Evolutionary conservation across 2,329 filamentous ascomycete species (phyloP).

Genomic region (Fusarium secorum): DNA sequence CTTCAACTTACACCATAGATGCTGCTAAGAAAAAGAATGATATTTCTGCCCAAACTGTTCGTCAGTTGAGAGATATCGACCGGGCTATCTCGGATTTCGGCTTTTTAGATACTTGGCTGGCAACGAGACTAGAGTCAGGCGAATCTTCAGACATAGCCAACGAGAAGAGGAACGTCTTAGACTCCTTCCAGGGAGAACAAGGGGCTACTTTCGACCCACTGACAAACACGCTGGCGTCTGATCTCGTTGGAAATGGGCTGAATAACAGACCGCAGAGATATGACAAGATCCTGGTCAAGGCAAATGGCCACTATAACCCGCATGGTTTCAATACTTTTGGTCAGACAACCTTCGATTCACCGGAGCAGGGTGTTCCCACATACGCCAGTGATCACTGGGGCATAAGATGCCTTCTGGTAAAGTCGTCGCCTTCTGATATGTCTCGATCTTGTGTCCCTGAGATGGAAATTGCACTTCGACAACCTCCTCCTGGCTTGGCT

Average conservation of each 20-base stretch:
- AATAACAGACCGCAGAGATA: slow-evolving; percentile 70
- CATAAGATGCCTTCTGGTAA: slow-evolving; percentile 54
- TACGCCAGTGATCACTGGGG: slow-evolving; percentile 68
- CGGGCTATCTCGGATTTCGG: slow-evolving; percentile 53
- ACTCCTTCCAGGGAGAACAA: slow-evolving; percentile 64
- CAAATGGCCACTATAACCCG: slow-evolving; percentile 47
- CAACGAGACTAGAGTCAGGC: slow-evolving; percentile 53
- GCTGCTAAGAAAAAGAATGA: slow-evolving; percentile 59
- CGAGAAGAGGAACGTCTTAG: slow-evolving; percentile 41
- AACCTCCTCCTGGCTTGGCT: slow-evolving; percentile 44
- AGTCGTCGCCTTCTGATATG: background rate
- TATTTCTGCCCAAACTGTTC: slow-evolving; percentile 59
- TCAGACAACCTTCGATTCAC: slow-evolving; percentile 14
- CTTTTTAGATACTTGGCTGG: slow-evolving; percentile 62
- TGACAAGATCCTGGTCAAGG: slow-evolving; percentile 66
- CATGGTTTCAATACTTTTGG: slow-evolving; percentile 67
- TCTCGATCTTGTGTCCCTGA: slow-evolving; percentile 1
- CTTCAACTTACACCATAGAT: slow-evolving; percentile 64
- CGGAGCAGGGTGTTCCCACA: background rate
- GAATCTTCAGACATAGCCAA: slow-evolving; percentile 47
- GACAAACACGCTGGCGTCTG: slow-evolving; percentile 63
- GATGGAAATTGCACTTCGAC: slow-evolving; percentile 42
- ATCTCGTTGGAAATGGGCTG: slow-evolving; percentile 55
- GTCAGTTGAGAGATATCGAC: slow-evolving; percentile 57
- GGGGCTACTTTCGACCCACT: slow-evolving; percentile 71